Conservation (phyloP, 306 rosid genomes). For the Cucumis melo region DNA sequence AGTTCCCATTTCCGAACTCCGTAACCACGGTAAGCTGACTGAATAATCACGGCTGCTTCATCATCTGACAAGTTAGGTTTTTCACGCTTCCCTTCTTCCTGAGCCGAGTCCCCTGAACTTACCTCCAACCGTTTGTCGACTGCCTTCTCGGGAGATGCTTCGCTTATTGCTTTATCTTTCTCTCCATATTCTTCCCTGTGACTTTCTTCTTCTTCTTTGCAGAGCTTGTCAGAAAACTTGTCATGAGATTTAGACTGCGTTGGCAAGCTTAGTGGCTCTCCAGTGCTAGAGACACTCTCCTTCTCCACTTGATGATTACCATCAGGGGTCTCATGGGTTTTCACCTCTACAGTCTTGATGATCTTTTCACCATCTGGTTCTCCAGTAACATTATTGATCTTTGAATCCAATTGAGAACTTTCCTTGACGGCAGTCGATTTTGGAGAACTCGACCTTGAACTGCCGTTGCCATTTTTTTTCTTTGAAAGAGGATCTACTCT, state of each 20-base stretch:
- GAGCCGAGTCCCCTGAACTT: background rate
- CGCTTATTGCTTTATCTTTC: background rate
- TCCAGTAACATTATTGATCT: background rate
- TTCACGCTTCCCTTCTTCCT: background rate
- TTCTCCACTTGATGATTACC: background rate
- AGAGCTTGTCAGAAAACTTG: background rate
- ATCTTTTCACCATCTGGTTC: constrained; percentile 7
- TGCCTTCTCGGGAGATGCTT: background rate
- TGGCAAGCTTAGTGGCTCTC: background rate
- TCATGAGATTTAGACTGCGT: background rate
- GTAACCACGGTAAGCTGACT: constrained; percentile 58
- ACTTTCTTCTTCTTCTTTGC: constrained; percentile 6
- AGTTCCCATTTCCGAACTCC: constrained; percentile 54
- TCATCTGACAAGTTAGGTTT: constrained; percentile 18
- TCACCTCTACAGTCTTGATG: constrained; percentile 12
- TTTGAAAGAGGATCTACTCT: constrained; percentile 67
- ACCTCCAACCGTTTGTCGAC: background rate
- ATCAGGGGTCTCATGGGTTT: constrained; percentile 7
- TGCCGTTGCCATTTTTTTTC: constrained; percentile 30
- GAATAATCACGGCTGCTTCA: constrained; percentile 58
- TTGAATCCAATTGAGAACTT: background rate
- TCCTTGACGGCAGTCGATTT: constrained; percentile 1
- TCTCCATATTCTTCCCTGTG: background rate
- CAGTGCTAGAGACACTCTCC: background rate
- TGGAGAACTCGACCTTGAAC: constrained; percentile 30